Evolutionary conservation across 2,329 filamentous ascomycete genomes (phyloP).

Genomic region (Penicillium corylophilum): DNA sequence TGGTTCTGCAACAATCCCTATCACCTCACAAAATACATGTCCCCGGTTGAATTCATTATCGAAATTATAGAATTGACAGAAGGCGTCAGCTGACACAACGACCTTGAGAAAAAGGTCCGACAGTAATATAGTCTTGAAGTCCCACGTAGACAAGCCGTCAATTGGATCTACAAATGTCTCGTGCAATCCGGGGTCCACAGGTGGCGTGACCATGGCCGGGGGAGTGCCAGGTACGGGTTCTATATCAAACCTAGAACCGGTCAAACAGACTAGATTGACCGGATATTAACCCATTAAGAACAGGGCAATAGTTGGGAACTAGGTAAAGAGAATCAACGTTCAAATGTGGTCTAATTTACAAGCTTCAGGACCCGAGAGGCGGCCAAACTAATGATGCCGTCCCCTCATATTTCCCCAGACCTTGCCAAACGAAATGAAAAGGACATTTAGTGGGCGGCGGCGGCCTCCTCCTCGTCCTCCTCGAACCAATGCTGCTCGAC

Average conservation of each 20-base stretch:
- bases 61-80: no score
- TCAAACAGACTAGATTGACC: background rate
- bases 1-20: no score
- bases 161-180: background rate
- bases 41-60: no score
- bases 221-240: background rate
- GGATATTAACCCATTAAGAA: background rate
- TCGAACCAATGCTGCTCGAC: slow-evolving; percentile 77
- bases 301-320: slow-evolving; percentile 1
- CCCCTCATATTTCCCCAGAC: slow-evolving; percentile 30
- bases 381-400: slow-evolving; percentile 19
- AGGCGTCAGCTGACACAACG: no score
- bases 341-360: slow-evolving; percentile 30
- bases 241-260: background rate
- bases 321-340: slow-evolving; percentile 25
- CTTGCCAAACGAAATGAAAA: slow-evolving; percentile 25
- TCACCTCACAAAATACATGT: no score
- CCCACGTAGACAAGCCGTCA: background rate
- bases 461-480: slow-evolving; percentile 61
- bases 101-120: no score
- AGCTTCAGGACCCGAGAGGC: slow-evolving; percentile 28
- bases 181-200: background rate
- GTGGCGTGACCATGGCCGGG: background rate
- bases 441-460: slow-evolving; percentile 44
- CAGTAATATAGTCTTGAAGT: no score